Percentiles rank a stretch among this genome's conserved stretches.
Evolutionary conservation across 2,329 filamentous ascomycete genomes (phyloP).

Genomic region (Coniochaeta sp.): DNA sequence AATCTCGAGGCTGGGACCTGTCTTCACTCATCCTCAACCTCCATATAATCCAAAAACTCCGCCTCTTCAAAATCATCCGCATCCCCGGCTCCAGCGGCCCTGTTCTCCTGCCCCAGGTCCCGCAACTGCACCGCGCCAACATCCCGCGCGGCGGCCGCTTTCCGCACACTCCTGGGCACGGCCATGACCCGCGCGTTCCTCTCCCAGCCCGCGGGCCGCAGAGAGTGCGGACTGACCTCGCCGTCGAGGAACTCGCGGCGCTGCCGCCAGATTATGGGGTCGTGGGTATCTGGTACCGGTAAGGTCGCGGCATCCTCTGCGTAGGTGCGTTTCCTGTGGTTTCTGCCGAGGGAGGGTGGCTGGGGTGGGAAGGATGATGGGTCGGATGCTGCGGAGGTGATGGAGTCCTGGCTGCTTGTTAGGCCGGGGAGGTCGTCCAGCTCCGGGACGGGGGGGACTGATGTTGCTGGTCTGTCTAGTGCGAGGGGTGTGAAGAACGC

Average conservation of each 20-base stretch:
- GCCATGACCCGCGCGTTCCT: slow-evolving; percentile 41
- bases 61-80: slow-evolving; percentile 60
- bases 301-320: slow-evolving; percentile 23
- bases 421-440: slow-evolving; percentile 24
- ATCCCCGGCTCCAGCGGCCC: slow-evolving; percentile 18
- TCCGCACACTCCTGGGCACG: slow-evolving; percentile 26
- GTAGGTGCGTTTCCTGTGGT: slow-evolving; percentile 40
- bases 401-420: slow-evolving; percentile 49
- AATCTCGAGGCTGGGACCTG: background rate
- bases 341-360: slow-evolving; percentile 6
- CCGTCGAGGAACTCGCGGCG: slow-evolving; percentile 24
- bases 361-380: slow-evolving; percentile 5
- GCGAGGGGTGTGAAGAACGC: slow-evolving; percentile 5
- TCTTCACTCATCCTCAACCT: background rate
- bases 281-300: background rate
- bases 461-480: background rate
- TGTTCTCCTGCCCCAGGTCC: slow-evolving; percentile 37
- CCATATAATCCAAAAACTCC: slow-evolving; percentile 39
- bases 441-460: slow-evolving; percentile 13
- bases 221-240: slow-evolving; percentile 30
- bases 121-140: background rate
- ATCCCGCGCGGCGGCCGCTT: no score
- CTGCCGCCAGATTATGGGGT: slow-evolving; percentile 16
- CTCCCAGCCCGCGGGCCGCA: slow-evolving; percentile 26
- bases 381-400: slow-evolving; percentile 21